A percentile compares a stretch with the other conserved stretches of the same genome.
phyloP scores from a whole-genome alignment of 2,329 filamentous ascomycete genomes.

The Zopfia rhizophila region DNA sequence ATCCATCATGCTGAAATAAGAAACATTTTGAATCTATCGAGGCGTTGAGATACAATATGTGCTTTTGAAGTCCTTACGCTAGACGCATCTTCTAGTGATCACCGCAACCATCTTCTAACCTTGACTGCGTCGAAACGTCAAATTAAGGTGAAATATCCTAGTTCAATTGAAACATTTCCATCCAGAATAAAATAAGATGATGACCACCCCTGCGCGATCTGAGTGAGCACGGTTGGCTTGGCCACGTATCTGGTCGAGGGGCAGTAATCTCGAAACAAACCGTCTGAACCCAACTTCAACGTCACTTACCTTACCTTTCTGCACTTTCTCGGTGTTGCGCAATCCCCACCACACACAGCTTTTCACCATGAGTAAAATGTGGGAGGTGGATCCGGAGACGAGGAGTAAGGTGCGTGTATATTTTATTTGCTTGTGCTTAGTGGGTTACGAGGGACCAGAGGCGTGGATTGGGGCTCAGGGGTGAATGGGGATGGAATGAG shows the following conservation, averaged over 20 bases:
- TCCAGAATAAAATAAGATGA: too few species aligned
- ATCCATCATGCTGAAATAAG: too few species aligned
- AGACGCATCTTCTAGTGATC: too few species aligned
- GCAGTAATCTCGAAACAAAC: too few species aligned
- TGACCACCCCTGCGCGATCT: too few species aligned
- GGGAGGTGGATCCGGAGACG: slow-evolving; percentile 99
- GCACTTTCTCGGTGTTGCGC: slow-evolving; percentile 8
- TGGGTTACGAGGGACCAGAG: background rate
- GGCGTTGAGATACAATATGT: too few species aligned
- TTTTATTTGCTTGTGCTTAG: slow-evolving; percentile 5
- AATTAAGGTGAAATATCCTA: too few species aligned
- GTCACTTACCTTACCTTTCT: background rate
- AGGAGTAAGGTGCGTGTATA: slow-evolving; percentile 79
- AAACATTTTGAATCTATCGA: too few species aligned
- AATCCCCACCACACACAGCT: slow-evolving; percentile 12
- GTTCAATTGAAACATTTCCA: too few species aligned
- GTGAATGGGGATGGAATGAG: slow-evolving; percentile 7
- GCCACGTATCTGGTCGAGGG: slow-evolving; percentile 20
- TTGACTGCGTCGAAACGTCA: too few species aligned
- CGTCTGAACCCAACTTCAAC: slow-evolving; percentile 8
- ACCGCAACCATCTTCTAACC: too few species aligned
- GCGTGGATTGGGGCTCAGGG: slow-evolving; percentile 20
- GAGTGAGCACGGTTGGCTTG: slow-evolving; percentile 16
- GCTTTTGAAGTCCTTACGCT: too few species aligned
- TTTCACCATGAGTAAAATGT: slow-evolving; percentile 76